phyloP scores from a whole-genome alignment of 805 yeast species.

The Pichia nakasei region DNA sequence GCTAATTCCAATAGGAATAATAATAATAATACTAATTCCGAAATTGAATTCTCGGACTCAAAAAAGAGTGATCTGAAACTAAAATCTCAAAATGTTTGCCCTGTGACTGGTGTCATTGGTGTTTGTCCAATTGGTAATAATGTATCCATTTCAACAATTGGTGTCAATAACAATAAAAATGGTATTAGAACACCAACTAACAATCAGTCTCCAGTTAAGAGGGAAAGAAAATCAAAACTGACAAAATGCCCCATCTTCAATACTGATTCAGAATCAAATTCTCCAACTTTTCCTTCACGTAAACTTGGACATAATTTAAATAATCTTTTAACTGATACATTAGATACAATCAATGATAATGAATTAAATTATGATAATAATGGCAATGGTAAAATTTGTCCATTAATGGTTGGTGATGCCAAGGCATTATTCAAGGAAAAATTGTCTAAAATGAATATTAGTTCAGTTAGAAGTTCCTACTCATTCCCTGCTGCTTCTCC shows the following conservation, averaged over 20 bases:
- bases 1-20: neutral
- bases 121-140: constrained; percentile 17
- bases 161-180: neutral
- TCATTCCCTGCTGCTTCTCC: constrained; percentile 9
- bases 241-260: constrained; percentile 23
- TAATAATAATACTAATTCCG: neutral
- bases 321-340: neutral
- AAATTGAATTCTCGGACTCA: neutral
- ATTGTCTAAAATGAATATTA: constrained; percentile 24
- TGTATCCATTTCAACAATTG: neutral
- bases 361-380: neutral
- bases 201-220: neutral
- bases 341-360: neutral
- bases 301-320: neutral
- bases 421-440: constrained; percentile 29
- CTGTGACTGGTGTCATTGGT: constrained; percentile 20
- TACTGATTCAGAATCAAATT: constrained; percentile 9
- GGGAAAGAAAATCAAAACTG: neutral
- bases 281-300: neutral
- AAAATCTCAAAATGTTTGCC: constrained; percentile 8
- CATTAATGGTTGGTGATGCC: constrained; percentile 38
- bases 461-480: constrained; percentile 22
- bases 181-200: neutral
- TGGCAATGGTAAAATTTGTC: constrained; percentile 30
- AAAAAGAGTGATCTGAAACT: neutral